A percentile compares a stretch with the other conserved stretches of the same genome.
Evolutionary conservation across 23 red algal genomes (phyloP).

Genomic region (Gracilaria domingensis): DNA sequence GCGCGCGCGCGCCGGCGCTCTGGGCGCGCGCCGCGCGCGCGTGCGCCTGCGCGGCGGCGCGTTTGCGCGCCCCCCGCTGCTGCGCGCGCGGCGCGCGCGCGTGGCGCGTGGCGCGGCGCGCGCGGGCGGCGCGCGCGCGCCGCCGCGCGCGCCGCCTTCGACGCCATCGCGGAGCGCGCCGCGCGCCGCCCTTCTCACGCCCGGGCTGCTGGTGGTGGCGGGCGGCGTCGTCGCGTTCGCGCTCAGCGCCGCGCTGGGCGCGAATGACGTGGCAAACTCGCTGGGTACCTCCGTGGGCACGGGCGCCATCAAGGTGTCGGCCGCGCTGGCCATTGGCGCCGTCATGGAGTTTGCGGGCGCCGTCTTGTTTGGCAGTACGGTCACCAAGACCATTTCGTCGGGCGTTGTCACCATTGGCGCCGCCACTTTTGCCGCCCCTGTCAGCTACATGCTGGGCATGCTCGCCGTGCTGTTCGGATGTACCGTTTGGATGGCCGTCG

Average conservation of each 20-base stretch:
- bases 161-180: not conserved
- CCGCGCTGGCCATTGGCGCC: constrained; percentile 93
- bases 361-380: constrained; percentile 92
- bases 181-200: constrained; percentile 53
- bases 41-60: not conserved
- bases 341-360: constrained; percentile 99
- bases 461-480: constrained; percentile 88
- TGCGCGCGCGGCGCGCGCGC: not conserved
- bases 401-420: constrained; percentile 83
- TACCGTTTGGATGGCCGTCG: constrained; percentile 89
- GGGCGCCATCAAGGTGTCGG: constrained; percentile 83
- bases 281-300: constrained; percentile 95
- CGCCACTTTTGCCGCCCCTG: constrained; percentile 53
- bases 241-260: constrained; percentile 85
- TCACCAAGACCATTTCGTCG: constrained; percentile 96
- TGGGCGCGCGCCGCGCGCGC: not conserved
- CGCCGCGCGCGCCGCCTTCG: too few relatives aligned
- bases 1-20: constrained; percentile 3
- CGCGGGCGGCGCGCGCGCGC: not conserved
- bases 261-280: constrained; percentile 98
- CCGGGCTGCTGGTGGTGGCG: constrained; percentile 48
- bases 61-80: not conserved
- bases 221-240: constrained; percentile 84
- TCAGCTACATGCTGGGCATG: constrained; percentile 95
- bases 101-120: too few relatives aligned